These are phyloP conservation scores for Dianthus caryophyllus DNA, from an alignment of 148 eudicot species.

Conservation along the genomic window DNA sequence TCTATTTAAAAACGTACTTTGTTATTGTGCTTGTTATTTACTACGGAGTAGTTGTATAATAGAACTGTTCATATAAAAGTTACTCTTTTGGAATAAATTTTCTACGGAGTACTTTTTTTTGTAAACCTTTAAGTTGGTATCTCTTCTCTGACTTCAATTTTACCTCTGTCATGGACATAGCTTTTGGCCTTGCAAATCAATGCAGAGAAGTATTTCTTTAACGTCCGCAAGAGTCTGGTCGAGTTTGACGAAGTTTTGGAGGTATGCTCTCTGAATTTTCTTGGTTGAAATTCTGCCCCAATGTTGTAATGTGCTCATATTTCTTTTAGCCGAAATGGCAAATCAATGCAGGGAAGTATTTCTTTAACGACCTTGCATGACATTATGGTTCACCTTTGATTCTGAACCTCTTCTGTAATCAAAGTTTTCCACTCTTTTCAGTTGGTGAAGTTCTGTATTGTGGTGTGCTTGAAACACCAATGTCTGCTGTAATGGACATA, in stretches of 20 bases:
- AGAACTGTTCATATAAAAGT: no score
- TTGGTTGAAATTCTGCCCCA: background rate
- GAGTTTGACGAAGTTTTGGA: constrained; percentile 99
- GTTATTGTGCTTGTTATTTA: no score
- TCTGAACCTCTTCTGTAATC: background rate
- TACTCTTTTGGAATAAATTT: no score
- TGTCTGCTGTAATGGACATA: background rate
- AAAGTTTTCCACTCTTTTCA: background rate
- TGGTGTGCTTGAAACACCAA: background rate
- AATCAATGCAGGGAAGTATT: background rate
- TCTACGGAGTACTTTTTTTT: no score
- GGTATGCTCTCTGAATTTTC: constrained; percentile 44
- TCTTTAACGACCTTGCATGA: background rate
- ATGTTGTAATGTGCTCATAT: background rate
- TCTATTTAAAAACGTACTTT: no score
- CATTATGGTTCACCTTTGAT: background rate
- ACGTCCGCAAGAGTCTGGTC: constrained; percentile 81
- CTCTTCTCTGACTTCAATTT: constrained; percentile 12
- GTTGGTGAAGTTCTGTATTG: background rate
- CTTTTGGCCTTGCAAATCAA: constrained; percentile 79
- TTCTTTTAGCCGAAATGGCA: background rate
- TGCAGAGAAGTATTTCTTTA: constrained; percentile 87
- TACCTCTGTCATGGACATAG: constrained; percentile 35
- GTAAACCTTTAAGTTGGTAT: background rate
- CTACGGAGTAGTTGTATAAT: no score